Conservation (phyloP, 1,139 yeast species). For the Suhomyces terraborum region DNA sequence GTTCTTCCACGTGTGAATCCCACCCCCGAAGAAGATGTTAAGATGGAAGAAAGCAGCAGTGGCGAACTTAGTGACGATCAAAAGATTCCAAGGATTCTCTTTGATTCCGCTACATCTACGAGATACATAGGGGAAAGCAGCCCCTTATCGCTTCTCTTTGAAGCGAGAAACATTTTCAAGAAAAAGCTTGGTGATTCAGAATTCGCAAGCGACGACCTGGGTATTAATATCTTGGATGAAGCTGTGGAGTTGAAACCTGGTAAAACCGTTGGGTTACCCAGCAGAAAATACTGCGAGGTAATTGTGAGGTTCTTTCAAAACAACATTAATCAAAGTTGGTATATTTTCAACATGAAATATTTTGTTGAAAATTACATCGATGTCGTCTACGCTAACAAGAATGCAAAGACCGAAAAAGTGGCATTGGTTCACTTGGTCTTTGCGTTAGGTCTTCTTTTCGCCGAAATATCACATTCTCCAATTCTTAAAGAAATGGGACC, state of each 20-base stretch:
- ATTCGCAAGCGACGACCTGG: constrained; percentile 18
- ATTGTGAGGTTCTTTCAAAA: constrained; percentile 21
- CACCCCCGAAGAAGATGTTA: constrained; percentile 5
- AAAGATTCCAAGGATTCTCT: constrained; percentile 21
- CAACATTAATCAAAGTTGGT: constrained; percentile 25
- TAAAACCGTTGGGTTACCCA: constrained; percentile 19
- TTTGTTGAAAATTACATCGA: constrained; percentile 19
- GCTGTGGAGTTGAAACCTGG: constrained; percentile 17
- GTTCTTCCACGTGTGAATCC: constrained; percentile 3
- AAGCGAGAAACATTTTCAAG: constrained; percentile 27
- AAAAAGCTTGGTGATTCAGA: constrained; percentile 19
- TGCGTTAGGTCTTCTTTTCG: constrained; percentile 43
- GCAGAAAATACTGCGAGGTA: constrained; percentile 16
- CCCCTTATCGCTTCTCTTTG: constrained; percentile 28
- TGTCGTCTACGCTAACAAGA: constrained; percentile 18
- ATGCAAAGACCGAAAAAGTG: constrained; percentile 11
- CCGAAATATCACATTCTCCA: constrained; percentile 22
- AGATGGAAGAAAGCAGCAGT: constrained; percentile 9
- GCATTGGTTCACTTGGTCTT: constrained; percentile 37
- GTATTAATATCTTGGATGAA: constrained; percentile 23
- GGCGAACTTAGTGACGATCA: constrained; percentile 16
- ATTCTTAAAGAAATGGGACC: constrained; percentile 18
- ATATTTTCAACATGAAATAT: constrained; percentile 33
- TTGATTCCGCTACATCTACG: constrained; percentile 26
- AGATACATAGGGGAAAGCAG: constrained; percentile 33